A percentile compares a stretch with the other conserved stretches of the same genome.
These are phyloP conservation scores for Pseudogymnoascus sp. DNA, from an alignment of 2,329 filamentous ascomycete species.

Conservation along the genomic window DNA sequence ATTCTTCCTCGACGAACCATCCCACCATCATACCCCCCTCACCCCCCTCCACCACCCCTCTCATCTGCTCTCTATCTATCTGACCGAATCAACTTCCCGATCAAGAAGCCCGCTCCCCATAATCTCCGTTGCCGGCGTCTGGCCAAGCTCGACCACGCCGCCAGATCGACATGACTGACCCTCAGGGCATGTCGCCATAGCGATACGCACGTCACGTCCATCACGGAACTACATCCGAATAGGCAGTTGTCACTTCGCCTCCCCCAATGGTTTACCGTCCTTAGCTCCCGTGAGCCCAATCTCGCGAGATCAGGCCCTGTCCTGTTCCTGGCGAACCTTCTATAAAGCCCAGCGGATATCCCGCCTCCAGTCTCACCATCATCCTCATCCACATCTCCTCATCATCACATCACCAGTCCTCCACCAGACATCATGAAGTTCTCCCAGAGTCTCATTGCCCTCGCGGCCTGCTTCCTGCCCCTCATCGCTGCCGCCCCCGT, in stretches of 20 bases:
- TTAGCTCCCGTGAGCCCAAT: not conserved
- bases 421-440: conserved; percentile 5
- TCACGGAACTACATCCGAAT: conserved; percentile 1
- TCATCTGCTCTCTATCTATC: conserved; percentile 1
- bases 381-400: not conserved
- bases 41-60: not conserved
- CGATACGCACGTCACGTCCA: not conserved
- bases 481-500: conserved; percentile 21
- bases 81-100: not conserved
- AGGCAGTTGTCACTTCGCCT: conserved; percentile 1
- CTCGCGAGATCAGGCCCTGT: not conserved
- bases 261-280: not conserved
- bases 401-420: not conserved
- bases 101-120: not conserved
- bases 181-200: not conserved
- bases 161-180: not conserved
- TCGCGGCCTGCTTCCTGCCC: conserved; percentile 23
- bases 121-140: not conserved
- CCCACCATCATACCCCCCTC: not conserved
- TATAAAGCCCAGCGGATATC: not conserved
- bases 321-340: not conserved
- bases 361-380: not conserved
- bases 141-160: not conserved
- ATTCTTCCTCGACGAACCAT: not conserved
- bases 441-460: conserved; percentile 13